phyloP scores from a whole-genome alignment of 805 yeast genomes.

The Alloascoidea africana region DNA sequence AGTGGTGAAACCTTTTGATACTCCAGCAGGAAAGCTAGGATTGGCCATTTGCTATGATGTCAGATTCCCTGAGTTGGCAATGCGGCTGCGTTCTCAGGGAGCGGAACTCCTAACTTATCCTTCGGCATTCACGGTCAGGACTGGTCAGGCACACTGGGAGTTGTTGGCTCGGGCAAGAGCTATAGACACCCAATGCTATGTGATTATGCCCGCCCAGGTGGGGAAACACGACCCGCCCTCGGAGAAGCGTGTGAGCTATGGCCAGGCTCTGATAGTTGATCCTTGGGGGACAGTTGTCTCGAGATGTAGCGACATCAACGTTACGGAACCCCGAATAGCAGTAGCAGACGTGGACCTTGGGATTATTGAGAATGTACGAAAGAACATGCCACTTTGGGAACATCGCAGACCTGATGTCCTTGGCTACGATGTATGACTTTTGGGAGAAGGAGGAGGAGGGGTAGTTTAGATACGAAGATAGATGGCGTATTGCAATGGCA shows the following conservation, averaged over 20 bases:
- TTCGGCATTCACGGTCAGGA: constrained; percentile 82
- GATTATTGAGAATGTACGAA: constrained; percentile 32
- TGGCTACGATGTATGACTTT: too few relatives aligned
- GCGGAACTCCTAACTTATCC: constrained; percentile 75
- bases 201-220: constrained; percentile 78
- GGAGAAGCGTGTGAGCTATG: constrained; percentile 65
- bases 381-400: constrained; percentile 61
- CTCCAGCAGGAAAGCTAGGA: constrained; percentile 54
- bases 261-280: constrained; percentile 74
- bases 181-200: constrained; percentile 75
- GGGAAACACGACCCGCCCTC: constrained; percentile 52
- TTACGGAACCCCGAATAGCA: constrained; percentile 29
- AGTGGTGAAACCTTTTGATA: constrained; percentile 36
- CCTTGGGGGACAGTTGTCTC: constrained; percentile 82
- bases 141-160: constrained; percentile 89
- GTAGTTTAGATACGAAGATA: too few relatives aligned
- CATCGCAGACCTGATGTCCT: constrained; percentile 58
- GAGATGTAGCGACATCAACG: constrained; percentile 30
- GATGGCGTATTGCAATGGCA: too few relatives aligned
- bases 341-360: constrained; percentile 54
- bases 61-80: constrained; percentile 70
- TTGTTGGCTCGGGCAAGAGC: constrained; percentile 72
- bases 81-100: constrained; percentile 47
- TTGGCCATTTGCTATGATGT: constrained; percentile 76
- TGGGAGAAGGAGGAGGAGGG: too few relatives aligned